Evolutionary conservation across 2,329 filamentous ascomycete genomes (phyloP), one percentile per base, ranked within the genome.

Genomic region (Scytalidium sp.): DNA sequence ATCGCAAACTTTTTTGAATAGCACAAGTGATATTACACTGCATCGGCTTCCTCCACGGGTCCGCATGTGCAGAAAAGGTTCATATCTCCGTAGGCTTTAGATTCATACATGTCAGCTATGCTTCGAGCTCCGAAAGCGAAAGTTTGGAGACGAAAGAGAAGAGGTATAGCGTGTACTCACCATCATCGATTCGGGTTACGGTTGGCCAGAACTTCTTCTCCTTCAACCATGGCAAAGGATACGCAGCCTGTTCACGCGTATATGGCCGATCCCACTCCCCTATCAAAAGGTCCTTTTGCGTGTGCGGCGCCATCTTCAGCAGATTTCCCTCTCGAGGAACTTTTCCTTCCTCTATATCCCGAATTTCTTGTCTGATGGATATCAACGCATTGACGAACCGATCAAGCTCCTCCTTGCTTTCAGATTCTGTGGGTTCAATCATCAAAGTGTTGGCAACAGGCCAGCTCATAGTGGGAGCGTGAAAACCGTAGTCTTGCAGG

Each of bases 201-300:
- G 76, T 85, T 0, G 93, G 92, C 93, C 93, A 97, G 73, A 97
- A 97, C 77, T 97, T 97, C 86, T 95, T 97, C 81, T 96, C 89
- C 68, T 82, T 81, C 54, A 97, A 72, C 71, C 83, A 96, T 0
- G 84, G 76, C 55, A 96, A 67, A 17, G 93, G 93, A 67, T 96
- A 97, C 0, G 90, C 93, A 0, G 93, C 93, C 70, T 85, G 80
- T 72, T 94, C 87, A 22, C 91, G 75, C 1, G 78, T 82, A 68
- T 97, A 97, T 1, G 83, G 76, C n/a, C 93, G 78, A 54, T 89
- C 78, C 93, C 93, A 97, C 60, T 89, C 83, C 3, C 80, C 80
- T 1, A 78, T 64, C 44, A 97, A 75, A 27, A 97, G 71, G 67
- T 97, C 93, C 44, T 83, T 80, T 72, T 92, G 84, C 1, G 87